phyloP scores from a whole-genome alignment of 352 stramenopile genomes.

The Pythium brachiatum region DNA sequence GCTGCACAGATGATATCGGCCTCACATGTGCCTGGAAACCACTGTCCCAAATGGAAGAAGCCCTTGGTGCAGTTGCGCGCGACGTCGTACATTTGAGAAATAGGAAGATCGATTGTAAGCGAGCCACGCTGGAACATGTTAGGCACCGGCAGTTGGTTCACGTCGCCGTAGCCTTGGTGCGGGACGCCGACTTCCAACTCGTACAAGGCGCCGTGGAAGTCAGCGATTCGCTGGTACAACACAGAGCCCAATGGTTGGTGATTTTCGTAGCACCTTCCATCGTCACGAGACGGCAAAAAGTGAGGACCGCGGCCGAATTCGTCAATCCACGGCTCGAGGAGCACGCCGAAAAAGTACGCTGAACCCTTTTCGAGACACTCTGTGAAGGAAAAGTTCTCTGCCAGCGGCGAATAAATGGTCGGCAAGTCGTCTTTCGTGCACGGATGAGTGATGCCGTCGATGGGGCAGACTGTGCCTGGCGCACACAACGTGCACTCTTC shows the following conservation, averaged over 20 bases:
- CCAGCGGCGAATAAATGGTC: constrained; percentile 84
- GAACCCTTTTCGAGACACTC: constrained; percentile 86
- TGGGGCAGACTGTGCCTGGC: constrained; percentile 90
- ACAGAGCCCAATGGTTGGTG: constrained; percentile 78
- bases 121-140: constrained; percentile 88
- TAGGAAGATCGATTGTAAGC: constrained; percentile 81
- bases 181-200: constrained; percentile 89
- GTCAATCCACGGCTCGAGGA: constrained; percentile 96
- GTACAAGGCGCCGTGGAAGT: constrained; percentile 94
- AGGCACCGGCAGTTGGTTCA: constrained; percentile 58
- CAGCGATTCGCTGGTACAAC: constrained; percentile 92
- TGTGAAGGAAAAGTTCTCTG: constrained; percentile 78
- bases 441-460: constrained; percentile 94
- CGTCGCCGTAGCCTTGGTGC: constrained; percentile 93
- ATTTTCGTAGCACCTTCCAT: constrained; percentile 94
- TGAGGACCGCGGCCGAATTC: constrained; percentile 89
- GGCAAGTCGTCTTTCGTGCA: constrained; percentile 92
- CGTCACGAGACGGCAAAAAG: constrained; percentile 75
- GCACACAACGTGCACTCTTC: constrained; percentile 92
- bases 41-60: constrained; percentile 87
- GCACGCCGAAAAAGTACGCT: constrained; percentile 92
- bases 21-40: constrained; percentile 96
- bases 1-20: constrained; percentile 92
- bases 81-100: constrained; percentile 81
- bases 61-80: constrained; percentile 94